phyloP scores from a whole-genome alignment of 305 asterid species.

The Plantago coronopus region DNA sequence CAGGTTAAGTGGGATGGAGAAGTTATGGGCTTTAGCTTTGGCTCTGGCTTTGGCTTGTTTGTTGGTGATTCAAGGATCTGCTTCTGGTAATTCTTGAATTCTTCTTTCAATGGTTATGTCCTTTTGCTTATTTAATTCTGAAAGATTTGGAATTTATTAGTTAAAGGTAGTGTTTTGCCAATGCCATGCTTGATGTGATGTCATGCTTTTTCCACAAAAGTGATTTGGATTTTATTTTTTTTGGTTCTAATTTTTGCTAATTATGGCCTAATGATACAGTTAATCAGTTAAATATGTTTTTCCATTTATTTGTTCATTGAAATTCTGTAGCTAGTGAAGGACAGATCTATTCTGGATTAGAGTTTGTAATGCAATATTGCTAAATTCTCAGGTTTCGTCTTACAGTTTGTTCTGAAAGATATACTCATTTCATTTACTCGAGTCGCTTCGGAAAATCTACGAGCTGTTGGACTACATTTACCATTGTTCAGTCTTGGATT shows the following conservation, averaged over 20 bases:
- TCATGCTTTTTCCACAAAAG: conserved; percentile 1
- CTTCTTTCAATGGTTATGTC: conserved; percentile 3
- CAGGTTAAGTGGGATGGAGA: conserved; percentile 53
- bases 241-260: neutral
- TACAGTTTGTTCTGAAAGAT: neutral
- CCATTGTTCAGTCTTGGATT: no score
- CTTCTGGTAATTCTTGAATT: conserved; percentile 42
- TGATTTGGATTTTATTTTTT: conserved; percentile 2
- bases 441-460: no score
- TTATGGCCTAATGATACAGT: conserved; percentile 30
- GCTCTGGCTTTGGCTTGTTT: conserved; percentile 47
- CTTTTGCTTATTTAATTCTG: conserved; percentile 3
- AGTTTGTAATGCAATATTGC: neutral
- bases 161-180: conserved; percentile 17
- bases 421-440: no score
- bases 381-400: neutral
- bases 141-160: conserved; percentile 6
- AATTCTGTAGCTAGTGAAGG: neutral
- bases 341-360: neutral
- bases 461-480: no score
- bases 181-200: conserved; percentile 15
- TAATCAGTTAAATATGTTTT: conserved; percentile 12
- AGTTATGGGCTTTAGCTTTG: conserved; percentile 47
- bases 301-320: conserved; percentile 3
- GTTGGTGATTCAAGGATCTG: conserved; percentile 58